phyloP scores from a whole-genome alignment of 208 protist species.

The Crithidia sp. region DNA sequence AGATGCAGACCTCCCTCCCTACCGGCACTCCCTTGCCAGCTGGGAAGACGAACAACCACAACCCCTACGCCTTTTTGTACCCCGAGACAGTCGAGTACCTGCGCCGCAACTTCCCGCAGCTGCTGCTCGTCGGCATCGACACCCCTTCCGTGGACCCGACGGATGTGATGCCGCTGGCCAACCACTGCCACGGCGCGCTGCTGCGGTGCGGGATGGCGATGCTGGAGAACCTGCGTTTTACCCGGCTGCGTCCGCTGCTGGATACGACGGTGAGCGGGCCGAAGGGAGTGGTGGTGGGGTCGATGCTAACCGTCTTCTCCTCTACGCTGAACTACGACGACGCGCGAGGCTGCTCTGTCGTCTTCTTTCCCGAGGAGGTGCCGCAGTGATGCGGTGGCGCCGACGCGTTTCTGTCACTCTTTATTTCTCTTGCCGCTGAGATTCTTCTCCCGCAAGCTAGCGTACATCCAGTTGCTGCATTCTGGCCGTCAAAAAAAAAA shows the following conservation, averaged over 20 bases:
- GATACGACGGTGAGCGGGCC: constrained; percentile 4
- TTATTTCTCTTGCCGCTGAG: neutral
- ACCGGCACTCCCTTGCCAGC: constrained; percentile 1
- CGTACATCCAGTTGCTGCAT: no score
- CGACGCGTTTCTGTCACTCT: neutral
- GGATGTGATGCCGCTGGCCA: constrained; percentile 39
- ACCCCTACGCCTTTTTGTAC: constrained; percentile 52
- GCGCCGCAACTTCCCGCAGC: constrained; percentile 44
- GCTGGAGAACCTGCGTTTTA: constrained; percentile 68
- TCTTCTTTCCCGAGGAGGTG: constrained; percentile 51
- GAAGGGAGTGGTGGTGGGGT: constrained; percentile 31
- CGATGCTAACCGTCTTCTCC: constrained; percentile 63
- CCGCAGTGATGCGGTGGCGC: neutral
- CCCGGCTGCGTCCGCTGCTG: constrained; percentile 36
- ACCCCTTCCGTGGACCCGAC: constrained; percentile 65
- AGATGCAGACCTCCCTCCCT: neutral
- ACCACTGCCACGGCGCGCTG: constrained; percentile 52
- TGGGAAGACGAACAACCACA: constrained; percentile 15
- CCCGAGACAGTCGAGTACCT: constrained; percentile 53
- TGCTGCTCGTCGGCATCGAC: constrained; percentile 78
- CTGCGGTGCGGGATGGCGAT: constrained; percentile 66
- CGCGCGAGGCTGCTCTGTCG: constrained; percentile 61
- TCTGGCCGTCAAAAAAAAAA: no score
- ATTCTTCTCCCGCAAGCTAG: neutral
- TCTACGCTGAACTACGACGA: constrained; percentile 51